These are phyloP conservation scores for Cladophialophora exuberans DNA, from an alignment of 2,329 filamentous ascomycete species.

Conservation along the genomic window DNA sequence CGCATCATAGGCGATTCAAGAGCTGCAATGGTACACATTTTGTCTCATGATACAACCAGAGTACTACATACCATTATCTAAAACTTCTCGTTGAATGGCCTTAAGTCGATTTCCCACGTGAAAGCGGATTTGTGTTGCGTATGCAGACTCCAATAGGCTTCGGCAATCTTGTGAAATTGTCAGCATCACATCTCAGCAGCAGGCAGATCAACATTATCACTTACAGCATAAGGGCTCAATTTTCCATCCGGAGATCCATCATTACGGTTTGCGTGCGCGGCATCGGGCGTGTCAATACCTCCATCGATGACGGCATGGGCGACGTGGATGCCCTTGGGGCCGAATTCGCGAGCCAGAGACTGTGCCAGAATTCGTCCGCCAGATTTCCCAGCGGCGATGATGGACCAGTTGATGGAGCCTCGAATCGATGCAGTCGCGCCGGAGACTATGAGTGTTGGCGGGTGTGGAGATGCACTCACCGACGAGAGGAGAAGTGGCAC, in stretches of 20 bases:
- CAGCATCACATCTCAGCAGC: constrained; percentile 23
- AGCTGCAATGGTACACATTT: too few species aligned
- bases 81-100: constrained; percentile 31
- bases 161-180: constrained; percentile 50
- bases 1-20: too few species aligned
- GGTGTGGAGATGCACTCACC: constrained; percentile 42
- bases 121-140: constrained; percentile 56
- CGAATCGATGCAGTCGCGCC: constrained; percentile 58
- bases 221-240: constrained; percentile 53
- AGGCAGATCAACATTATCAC: constrained; percentile 27
- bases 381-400: constrained; percentile 57
- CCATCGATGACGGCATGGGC: constrained; percentile 60
- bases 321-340: constrained; percentile 59
- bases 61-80: too few species aligned
- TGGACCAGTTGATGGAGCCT: constrained; percentile 52
- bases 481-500: constrained; percentile 53
- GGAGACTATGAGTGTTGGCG: constrained; percentile 59
- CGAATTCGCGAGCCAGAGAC: constrained; percentile 57
- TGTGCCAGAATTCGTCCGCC: constrained; percentile 55
- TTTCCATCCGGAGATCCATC: constrained; percentile 54
- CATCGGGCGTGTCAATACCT: constrained; percentile 61
- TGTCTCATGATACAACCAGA: too few species aligned
- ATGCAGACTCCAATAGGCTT: constrained; percentile 59
- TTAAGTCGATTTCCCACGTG: constrained; percentile 58
- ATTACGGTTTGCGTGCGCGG: constrained; percentile 48